Evolutionary conservation across 176 grass and related monocot genomes (phyloP).

Genomic region (Coix lacrymajobi): DNA sequence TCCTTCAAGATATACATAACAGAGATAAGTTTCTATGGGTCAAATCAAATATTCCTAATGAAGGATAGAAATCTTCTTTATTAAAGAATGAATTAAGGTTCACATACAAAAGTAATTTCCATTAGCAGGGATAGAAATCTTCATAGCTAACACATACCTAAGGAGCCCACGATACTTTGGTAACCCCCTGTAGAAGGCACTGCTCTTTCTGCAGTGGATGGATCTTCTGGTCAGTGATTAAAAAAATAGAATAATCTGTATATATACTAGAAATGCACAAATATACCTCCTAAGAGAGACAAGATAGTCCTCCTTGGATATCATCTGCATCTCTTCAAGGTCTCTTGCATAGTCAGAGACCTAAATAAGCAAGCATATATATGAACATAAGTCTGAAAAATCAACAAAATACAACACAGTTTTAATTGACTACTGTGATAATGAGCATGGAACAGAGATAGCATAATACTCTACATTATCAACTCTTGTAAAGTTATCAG

Average conservation of each 20-base stretch:
- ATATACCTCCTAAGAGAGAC: constrained; percentile 94
- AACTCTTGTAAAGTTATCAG: neutral
- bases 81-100: neutral
- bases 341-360: constrained; percentile 98
- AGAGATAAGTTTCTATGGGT: neutral
- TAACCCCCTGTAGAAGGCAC: constrained; percentile 91
- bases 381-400: constrained; percentile 17
- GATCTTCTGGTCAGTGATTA: constrained; percentile 28
- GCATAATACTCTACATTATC: neutral
- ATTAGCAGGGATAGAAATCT: constrained; percentile 9
- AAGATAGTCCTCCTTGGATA: constrained; percentile 98
- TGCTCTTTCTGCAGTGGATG: constrained; percentile 86
- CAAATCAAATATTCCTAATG: neutral
- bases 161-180: constrained; percentile 91
- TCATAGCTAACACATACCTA: constrained; percentile 43
- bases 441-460: neutral
- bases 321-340: constrained; percentile 99
- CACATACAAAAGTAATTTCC: neutral
- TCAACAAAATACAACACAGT: constrained; percentile 3
- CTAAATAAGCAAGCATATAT: constrained; percentile 55
- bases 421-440: constrained; percentile 5
- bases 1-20: neutral
- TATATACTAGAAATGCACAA: constrained; percentile 10
- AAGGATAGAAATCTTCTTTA: neutral
- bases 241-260: constrained; percentile 28